Evolutionary conservation across 2,329 filamentous ascomycete genomes (phyloP).

Genomic region (Plectosphaerella cucumerina): DNA sequence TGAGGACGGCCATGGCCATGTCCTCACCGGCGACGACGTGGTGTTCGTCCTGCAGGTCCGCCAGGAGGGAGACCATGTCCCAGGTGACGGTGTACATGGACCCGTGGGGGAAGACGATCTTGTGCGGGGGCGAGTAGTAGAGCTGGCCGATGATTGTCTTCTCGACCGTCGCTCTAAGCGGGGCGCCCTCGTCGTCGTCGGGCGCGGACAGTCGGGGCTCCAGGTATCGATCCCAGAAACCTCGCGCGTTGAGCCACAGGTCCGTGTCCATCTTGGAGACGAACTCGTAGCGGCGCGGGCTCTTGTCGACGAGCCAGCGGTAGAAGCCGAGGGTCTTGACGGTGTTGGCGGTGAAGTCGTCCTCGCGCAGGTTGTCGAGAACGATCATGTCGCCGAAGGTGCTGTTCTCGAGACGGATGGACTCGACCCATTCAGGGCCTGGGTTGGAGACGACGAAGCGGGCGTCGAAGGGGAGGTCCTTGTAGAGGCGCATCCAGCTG

Average conservation of each 20-base stretch:
- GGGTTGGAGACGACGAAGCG: constrained; percentile 28
- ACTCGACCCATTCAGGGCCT: constrained; percentile 17
- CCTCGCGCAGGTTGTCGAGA: constrained; percentile 24
- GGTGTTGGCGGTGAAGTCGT: constrained; percentile 25
- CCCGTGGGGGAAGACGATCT: constrained; percentile 24
- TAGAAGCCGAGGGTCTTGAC: constrained; percentile 28
- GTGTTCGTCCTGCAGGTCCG: constrained; percentile 18
- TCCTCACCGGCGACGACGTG: constrained; percentile 24
- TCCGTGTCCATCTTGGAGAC: constrained; percentile 28
- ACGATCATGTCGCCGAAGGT: constrained; percentile 29
- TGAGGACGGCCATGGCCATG: constrained; percentile 21
- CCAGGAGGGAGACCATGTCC: constrained; percentile 24
- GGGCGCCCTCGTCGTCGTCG: constrained; percentile 7
- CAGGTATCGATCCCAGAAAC: constrained; percentile 24
- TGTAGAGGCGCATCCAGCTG: constrained; percentile 26
- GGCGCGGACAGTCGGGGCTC: constrained; percentile 13
- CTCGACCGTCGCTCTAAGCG: constrained; percentile 9
- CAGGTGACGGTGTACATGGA: constrained; percentile 28
- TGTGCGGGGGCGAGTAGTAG: constrained; percentile 18
- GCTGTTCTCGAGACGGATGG: constrained; percentile 21
- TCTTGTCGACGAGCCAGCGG: constrained; percentile 20
- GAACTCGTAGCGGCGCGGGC: constrained; percentile 19
- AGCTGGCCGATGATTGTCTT: constrained; percentile 23
- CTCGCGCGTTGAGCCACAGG: constrained; percentile 24
- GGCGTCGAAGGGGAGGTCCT: constrained; percentile 21